Percentiles rank a stretch among this genome's conserved stretches.
Conservation (phyloP, 495 filamentous ascomycete genomes). For the Aspergillus haitiensis region DNA sequence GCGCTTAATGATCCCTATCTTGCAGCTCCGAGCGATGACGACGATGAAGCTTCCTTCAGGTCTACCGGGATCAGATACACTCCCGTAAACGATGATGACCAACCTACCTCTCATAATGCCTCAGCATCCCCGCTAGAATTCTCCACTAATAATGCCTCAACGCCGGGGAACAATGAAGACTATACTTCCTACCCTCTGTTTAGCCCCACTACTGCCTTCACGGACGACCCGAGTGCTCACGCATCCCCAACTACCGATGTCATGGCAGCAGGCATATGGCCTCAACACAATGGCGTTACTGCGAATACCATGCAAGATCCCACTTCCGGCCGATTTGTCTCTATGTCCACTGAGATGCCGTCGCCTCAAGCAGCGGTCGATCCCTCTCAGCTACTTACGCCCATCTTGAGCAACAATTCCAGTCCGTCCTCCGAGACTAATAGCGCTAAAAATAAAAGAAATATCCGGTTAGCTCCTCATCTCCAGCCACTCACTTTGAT, state of each 20-base stretch:
- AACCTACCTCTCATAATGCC: slow-evolving; percentile 18
- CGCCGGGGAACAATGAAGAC: slow-evolving; percentile 10
- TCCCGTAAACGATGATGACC: slow-evolving; percentile 24
- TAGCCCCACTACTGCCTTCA: slow-evolving; percentile 25
- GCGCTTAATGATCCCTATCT: slow-evolving; percentile 39
- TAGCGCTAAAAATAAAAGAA: slow-evolving; percentile 8
- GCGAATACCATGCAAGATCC: slow-evolving; percentile 5
- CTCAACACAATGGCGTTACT: slow-evolving; percentile 9
- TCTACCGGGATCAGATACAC: slow-evolving; percentile 40
- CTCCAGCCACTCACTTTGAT: slow-evolving; percentile 24
- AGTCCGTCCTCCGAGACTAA: slow-evolving; percentile 21
- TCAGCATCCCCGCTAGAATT: slow-evolving; percentile 15
- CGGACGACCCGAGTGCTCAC: slow-evolving; percentile 25
- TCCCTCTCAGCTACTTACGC: slow-evolving; percentile 27
- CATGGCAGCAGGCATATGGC: slow-evolving; percentile 15
- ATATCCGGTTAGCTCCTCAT: slow-evolving; percentile 6
- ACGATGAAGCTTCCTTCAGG: slow-evolving; percentile 41
- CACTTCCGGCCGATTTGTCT: slow-evolving; percentile 1
- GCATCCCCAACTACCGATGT: slow-evolving; percentile 24
- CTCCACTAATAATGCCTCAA: slow-evolving; percentile 8
- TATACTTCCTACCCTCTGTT: slow-evolving; percentile 27
- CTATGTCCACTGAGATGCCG: slow-evolving; percentile 10
- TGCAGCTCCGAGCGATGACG: slow-evolving; percentile 37
- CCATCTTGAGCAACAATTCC: slow-evolving; percentile 22
- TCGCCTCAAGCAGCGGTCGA: slow-evolving; percentile 21